Evolutionary conservation across 108 stramenopile genomes (phyloP), one percentile per base, ranked within the genome.

Genomic region (Skeletonema tropicum): DNA sequence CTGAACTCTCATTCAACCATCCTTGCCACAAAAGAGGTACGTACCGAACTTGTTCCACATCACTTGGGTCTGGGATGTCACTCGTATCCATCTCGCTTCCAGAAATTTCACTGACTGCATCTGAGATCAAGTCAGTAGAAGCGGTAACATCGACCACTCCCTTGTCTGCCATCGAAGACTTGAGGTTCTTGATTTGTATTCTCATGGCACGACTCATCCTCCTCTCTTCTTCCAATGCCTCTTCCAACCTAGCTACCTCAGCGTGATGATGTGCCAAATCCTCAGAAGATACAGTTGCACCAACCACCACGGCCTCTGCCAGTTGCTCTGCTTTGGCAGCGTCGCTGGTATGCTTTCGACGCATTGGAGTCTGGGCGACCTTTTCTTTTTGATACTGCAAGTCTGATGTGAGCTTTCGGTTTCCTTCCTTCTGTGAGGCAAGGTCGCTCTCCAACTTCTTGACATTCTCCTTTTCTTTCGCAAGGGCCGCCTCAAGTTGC

Each of bases 111-210:
- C 83, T 84, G n/a, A 84, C 33, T 19, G 60, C 76, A 46, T 84
- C 80, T 6, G 75, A 76, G 63, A 80, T 73, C 38, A 60, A 71
- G 52, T 55, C 52, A 30, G 72, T 73, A 36, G 79, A 64, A 84
- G 79, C 58, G 88, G 82, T 61, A 23, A 59, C 87, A 66, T 89
- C 83, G n/a, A 91, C 81, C 55, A 88, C 88, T 29, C 83, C 74
- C 68, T 92, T 91, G 59, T 83, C 81, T 45, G 88, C 92, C 46
- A 92, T 80, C 17, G 87, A 85, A 4, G 94, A 88, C 9, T 91
- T 85, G 41, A 95, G 77, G 61, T 85, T 85, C 45, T 91, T 95
- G 59, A 95, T 87, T 69, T 95, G 91, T 10, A 82, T 90, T 69
- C 90, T 90, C 19, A 91, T 90, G 31, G 89, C 91, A 31, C 83